phyloP scores from a whole-genome alignment of 2,329 filamentous ascomycete genomes.

The Penicillium sp. region DNA sequence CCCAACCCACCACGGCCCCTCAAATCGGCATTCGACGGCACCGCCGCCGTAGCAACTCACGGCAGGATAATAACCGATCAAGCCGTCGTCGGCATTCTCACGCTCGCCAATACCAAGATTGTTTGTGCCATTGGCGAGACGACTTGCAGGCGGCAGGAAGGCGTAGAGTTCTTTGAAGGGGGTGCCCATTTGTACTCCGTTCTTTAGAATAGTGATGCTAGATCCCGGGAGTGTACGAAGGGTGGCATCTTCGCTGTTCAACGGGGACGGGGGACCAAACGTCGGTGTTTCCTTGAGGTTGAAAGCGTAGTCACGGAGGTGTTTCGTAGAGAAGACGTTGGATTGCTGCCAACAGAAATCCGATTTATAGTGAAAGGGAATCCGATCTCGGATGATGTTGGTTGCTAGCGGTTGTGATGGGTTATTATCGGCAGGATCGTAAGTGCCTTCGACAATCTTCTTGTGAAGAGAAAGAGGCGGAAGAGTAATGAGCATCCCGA shows the following conservation, averaged over 20 bases:
- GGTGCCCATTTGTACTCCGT: conserved; percentile 80
- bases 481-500: conserved; percentile 87
- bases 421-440: conserved; percentile 77
- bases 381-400: conserved; percentile 91
- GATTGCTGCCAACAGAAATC: conserved; percentile 82
- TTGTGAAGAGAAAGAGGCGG: conserved; percentile 81
- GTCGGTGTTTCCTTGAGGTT: conserved; percentile 47
- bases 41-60: conserved; percentile 90
- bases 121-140: conserved; percentile 44
- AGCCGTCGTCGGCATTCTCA: conserved; percentile 87
- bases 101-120: conserved; percentile 63
- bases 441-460: conserved; percentile 81
- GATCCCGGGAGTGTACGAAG: conserved; percentile 84
- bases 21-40: conserved; percentile 90
- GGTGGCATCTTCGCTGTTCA: conserved; percentile 68
- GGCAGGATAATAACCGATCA: conserved; percentile 92
- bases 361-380: conserved; percentile 89
- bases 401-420: conserved; percentile 52
- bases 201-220: conserved; percentile 87
- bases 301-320: conserved; percentile 69
- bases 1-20: conserved; percentile 87
- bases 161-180: conserved; percentile 84
- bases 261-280: conserved; percentile 52
- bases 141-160: conserved; percentile 85
- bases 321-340: conserved; percentile 70